Evolutionary conservation across 164 flowering plant species (phyloP).

Genomic region (Liquidambar formosana): DNA sequence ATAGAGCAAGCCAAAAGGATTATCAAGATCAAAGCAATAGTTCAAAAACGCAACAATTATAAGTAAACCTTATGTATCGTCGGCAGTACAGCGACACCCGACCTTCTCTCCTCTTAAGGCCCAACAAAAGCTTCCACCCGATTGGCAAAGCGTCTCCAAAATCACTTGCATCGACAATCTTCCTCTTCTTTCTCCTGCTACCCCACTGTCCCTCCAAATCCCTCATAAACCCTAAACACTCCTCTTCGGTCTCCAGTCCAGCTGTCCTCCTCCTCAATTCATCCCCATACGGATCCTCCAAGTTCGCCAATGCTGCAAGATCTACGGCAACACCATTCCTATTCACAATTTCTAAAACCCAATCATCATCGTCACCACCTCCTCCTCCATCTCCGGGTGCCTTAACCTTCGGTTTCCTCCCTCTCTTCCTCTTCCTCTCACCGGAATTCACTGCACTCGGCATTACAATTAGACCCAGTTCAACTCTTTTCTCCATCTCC

Average conservation of each 20-base stretch:
- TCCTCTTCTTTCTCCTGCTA: slow-evolving; percentile 62
- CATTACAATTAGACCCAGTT: not conserved
- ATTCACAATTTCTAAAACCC: slow-evolving; percentile 31
- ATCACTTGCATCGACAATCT: slow-evolving; percentile 44
- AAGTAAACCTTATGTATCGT: slow-evolving; percentile 46
- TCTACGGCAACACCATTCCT: slow-evolving; percentile 42
- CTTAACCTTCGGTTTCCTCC: slow-evolving; percentile 26
- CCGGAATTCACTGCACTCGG: not conserved
- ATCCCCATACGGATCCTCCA: slow-evolving; percentile 40
- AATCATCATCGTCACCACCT: not conserved
- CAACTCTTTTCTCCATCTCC: not conserved
- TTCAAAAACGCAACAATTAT: not conserved
- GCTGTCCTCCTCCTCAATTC: slow-evolving; percentile 52
- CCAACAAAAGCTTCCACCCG: slow-evolving; percentile 61
- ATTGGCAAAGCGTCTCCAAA: slow-evolving; percentile 50
- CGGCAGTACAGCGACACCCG: slow-evolving; percentile 48
- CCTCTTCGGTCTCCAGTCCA: slow-evolving; percentile 48
- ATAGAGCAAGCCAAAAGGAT: not conserved
- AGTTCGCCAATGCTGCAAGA: slow-evolving; percentile 25
- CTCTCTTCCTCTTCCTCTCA: slow-evolving; percentile 36
- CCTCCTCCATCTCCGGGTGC: slow-evolving; percentile 4
- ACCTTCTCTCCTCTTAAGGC: slow-evolving; percentile 46
- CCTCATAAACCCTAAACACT: slow-evolving; percentile 40
- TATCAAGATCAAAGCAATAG: not conserved
- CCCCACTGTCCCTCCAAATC: slow-evolving; percentile 61